A percentile compares a stretch with the other conserved stretches of the same genome.
Evolutionary conservation across 1,284 basidiomycete species (phyloP).

Genomic region (Sanghuangporus baumii): DNA sequence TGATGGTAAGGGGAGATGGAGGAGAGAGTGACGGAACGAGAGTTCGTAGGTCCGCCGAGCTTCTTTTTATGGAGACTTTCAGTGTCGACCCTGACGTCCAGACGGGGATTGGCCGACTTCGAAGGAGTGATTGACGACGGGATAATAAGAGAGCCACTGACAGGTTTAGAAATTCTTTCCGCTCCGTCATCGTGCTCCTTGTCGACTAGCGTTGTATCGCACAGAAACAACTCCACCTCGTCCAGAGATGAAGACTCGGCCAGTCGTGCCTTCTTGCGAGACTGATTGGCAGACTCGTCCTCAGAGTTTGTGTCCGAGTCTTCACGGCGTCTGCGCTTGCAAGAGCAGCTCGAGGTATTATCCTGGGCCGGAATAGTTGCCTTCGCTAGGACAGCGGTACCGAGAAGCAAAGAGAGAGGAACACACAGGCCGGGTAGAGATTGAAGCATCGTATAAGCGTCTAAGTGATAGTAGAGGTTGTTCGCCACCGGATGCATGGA

Average conservation of each 20-base stretch:
- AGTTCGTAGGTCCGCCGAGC: too few relatives aligned
- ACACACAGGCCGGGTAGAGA: not conserved
- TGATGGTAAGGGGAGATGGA: too few relatives aligned
- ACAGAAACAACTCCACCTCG: not conserved
- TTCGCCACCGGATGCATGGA: not conserved
- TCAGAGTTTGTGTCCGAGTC: not conserved
- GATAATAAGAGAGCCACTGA: not conserved
- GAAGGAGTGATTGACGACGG: too few relatives aligned
- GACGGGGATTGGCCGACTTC: too few relatives aligned
- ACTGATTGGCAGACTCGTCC: not conserved
- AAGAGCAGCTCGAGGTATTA: not conserved
- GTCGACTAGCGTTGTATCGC: not conserved
- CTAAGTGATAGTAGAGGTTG: not conserved
- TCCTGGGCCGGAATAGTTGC: not conserved
- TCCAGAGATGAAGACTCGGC: not conserved
- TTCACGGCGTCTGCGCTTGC: not conserved
- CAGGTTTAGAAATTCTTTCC: not conserved
- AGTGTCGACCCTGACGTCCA: too few relatives aligned
- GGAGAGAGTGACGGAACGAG: too few relatives aligned
- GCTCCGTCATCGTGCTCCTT: not conserved
- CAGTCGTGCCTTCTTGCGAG: not conserved
- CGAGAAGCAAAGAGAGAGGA: not conserved
- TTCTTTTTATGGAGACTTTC: too few relatives aligned
- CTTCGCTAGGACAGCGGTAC: not conserved
- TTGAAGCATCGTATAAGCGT: not conserved